Conservation (phyloP, 352 stramenopile species). For the Pythium rhizo-oryzae region DNA sequence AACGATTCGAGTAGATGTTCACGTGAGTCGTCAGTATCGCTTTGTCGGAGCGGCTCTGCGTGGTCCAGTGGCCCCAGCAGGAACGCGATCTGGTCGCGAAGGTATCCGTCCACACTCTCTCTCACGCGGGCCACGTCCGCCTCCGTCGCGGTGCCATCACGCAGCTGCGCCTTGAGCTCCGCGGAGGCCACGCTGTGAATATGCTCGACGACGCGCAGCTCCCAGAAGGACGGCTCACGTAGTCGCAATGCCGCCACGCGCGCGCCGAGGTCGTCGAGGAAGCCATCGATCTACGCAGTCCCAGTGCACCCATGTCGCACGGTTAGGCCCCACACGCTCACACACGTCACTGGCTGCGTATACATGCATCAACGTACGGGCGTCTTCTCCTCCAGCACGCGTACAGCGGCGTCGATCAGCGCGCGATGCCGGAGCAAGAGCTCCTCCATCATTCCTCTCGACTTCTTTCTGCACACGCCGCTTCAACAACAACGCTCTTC, state of each 20-base stretch:
- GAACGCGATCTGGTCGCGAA: background rate
- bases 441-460: conserved; percentile 34
- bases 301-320: background rate
- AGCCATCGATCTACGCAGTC: conserved; percentile 11
- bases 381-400: conserved; percentile 37
- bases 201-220: conserved; percentile 47
- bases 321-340: background rate
- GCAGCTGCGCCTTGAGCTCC: conserved; percentile 20
- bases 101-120: background rate
- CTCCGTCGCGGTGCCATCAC: background rate
- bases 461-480: background rate
- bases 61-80: conserved; percentile 4
- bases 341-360: no score
- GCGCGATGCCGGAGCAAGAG: conserved; percentile 47
- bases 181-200: conserved; percentile 32
- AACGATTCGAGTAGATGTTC: conserved; percentile 16
- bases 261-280: conserved; percentile 32
- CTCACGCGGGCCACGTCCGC: conserved; percentile 3
- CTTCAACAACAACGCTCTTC: conserved; percentile 19
- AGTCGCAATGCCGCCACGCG: conserved; percentile 34
- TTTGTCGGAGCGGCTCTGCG: background rate
- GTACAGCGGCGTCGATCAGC: conserved; percentile 41
- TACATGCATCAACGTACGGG: conserved; percentile 6
- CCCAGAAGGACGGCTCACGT: conserved; percentile 57
- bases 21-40: background rate